Evolutionary conservation across 2,329 filamentous ascomycete species (phyloP), one percentile per base, ranked within the genome.

Genomic region (Exserohilum rostratum): DNA sequence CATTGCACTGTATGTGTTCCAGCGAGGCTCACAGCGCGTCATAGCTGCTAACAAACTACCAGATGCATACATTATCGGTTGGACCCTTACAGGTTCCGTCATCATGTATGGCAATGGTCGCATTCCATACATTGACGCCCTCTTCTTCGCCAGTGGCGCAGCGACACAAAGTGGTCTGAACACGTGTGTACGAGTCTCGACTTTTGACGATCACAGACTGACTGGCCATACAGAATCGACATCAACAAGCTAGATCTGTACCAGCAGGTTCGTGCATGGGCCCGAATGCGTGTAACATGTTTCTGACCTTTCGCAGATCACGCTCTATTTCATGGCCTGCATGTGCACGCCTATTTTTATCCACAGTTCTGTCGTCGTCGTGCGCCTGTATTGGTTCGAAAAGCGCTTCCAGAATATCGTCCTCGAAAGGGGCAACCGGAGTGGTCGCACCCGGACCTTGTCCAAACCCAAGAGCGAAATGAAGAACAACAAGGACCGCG

Each of bases 331-430:
- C 17, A 62, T 75, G 6, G 57, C 75, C 11, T 74, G 65, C 60
- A 12, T 75, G 22, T 76, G 74, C 61, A 77, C 71, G n/a, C 76
- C 75, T 17, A 77, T 77, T 53, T 74, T 76, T 55, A 77, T 77
- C 45, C 74, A 77, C 51, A 71, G 90, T 2, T 89, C 86, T 39
- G 91, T 99, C 39, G 95, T 99, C 6, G 93, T 96, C 65, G 83
- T 98, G 12, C 89, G 95, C 22, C 81, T 99, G 1, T 97, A 96
- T 77, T 99, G 93, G 93, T 99, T 99, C 72, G 93, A 99, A 76
- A 96, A 96, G 76, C 86, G 93, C 6, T 98, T 99, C 71, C 90
- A 96, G 71, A 83, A 90, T 66, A 85, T 96, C 61, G 92, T 90
- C 12, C 83, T 82, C 30, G 90, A 96, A 65, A 87, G 90, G 1